Evolutionary conservation across 108 stramenopile species (phyloP).

Genomic region (Cafeteria roenbergensis): DNA sequence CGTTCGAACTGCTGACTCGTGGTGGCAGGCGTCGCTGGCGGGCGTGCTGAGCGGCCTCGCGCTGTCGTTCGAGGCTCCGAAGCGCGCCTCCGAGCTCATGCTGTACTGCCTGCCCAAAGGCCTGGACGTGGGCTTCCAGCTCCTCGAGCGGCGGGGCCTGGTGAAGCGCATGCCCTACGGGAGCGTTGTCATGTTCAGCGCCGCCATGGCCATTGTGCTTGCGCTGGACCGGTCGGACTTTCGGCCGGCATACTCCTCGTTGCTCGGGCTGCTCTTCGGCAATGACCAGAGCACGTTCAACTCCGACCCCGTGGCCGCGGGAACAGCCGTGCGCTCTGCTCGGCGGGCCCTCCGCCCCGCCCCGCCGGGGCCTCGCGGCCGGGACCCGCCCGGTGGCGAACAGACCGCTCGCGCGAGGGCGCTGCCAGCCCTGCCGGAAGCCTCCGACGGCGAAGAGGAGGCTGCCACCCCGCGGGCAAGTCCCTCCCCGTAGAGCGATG

Average conservation of each 20-base stretch:
- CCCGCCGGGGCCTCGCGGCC: no score
- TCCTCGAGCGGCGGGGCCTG: not conserved
- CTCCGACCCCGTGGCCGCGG: not conserved
- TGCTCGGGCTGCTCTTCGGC: constrained; percentile 7
- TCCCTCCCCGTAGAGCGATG: no score
- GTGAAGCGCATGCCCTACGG: not conserved
- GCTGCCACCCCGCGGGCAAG: no score
- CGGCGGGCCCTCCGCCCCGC: no score
- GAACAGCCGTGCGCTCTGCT: no score
- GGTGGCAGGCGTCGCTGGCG: constrained; percentile 5
- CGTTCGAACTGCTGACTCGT: not conserved
- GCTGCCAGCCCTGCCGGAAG: no score
- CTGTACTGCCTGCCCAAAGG: constrained; percentile 17
- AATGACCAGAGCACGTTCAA: not conserved
- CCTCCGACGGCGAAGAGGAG: no score
- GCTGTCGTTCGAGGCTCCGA: not conserved
- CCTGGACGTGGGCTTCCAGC: constrained; percentile 2
- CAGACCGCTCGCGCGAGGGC: no score
- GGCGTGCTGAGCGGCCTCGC: constrained; percentile 1
- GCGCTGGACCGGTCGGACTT: not conserved
- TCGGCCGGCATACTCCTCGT: not conserved
- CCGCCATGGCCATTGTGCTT: not conserved
- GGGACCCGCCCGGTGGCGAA: no score
- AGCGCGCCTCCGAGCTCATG: constrained; percentile 15
- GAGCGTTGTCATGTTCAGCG: not conserved